Percentiles rank a stretch among this genome's conserved stretches.
phyloP scores from a whole-genome alignment of 1,139 yeast species.

The Hansenula anomala region DNA sequence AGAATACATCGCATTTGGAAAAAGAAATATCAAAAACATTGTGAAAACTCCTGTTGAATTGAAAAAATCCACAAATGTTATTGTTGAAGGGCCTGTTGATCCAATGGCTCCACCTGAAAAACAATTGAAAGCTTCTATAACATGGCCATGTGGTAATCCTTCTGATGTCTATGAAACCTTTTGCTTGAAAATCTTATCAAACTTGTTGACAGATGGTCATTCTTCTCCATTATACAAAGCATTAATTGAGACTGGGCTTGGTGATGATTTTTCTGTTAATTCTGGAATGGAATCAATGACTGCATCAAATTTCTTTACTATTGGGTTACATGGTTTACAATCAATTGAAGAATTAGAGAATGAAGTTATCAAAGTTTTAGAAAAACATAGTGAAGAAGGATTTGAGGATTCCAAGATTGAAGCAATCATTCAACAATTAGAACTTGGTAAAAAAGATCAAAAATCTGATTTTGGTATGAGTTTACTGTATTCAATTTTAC shows the following conservation, averaged over 20 bases:
- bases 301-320: constrained; percentile 69
- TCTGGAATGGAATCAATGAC: constrained; percentile 86
- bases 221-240: constrained; percentile 85
- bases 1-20: constrained; percentile 51
- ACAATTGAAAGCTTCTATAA: constrained; percentile 75
- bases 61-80: constrained; percentile 29
- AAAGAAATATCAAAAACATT: constrained; percentile 28
- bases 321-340: constrained; percentile 79
- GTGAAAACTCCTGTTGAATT: constrained; percentile 40
- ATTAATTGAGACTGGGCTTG: constrained; percentile 78
- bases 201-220: constrained; percentile 84
- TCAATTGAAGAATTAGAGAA: constrained; percentile 39
- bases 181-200: constrained; percentile 66
- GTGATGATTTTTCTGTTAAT: constrained; percentile 83
- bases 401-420: constrained; percentile 64
- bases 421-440: constrained; percentile 86
- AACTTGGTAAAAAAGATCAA: constrained; percentile 76
- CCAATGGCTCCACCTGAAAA: constrained; percentile 68
- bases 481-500: constrained; percentile 64
- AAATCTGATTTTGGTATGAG: constrained; percentile 89
- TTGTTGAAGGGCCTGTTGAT: constrained; percentile 73
- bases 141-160: constrained; percentile 85
- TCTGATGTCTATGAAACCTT: constrained; percentile 65
- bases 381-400: constrained; percentile 40
- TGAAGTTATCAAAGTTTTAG: constrained; percentile 40